A percentile compares a stretch with the other conserved stretches of the same genome.
Evolutionary conservation across 2,329 filamentous ascomycete species (phyloP).

Genomic region (Nothophaeocryptopus gaeumannii): DNA sequence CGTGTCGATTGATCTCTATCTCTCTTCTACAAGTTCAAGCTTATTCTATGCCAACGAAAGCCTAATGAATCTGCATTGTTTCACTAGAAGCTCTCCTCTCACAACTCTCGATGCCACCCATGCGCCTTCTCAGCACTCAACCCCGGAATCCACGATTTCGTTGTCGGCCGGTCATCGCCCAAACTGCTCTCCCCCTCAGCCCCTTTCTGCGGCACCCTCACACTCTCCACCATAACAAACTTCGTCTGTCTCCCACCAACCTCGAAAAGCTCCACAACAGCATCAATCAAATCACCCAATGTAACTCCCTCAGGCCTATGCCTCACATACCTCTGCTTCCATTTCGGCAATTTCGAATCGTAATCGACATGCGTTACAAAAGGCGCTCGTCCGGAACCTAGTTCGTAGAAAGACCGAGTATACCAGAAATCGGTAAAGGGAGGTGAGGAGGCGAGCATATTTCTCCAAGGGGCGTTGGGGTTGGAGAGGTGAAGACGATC

Average conservation of each 20-base stretch:
- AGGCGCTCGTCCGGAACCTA: conserved; percentile 23
- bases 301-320: conserved; percentile 16
- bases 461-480: conserved; percentile 10
- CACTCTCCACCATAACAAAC: conserved; percentile 25
- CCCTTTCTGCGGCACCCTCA: conserved; percentile 6
- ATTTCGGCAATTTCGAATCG: conserved; percentile 17
- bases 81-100: too few species aligned
- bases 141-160: conserved; percentile 14
- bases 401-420: conserved; percentile 25
- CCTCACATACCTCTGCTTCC: conserved; percentile 16
- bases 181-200: not conserved
- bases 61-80: too few species aligned
- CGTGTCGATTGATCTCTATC: too few species aligned
- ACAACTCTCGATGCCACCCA: too few species aligned
- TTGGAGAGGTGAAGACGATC: conserved; percentile 3
- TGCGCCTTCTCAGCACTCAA: conserved; percentile 8
- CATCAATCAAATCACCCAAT: conserved; percentile 23
- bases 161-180: conserved; percentile 16
- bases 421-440: conserved; percentile 25
- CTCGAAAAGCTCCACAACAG: conserved; percentile 30
- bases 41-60: too few species aligned
- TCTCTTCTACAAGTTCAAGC: too few species aligned
- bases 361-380: conserved; percentile 27
- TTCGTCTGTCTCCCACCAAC: conserved; percentile 10
- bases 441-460: conserved; percentile 19